Evolutionary conservation across 768 basidiomycete species (phyloP).

Genomic region (Termitomyces sp.): DNA sequence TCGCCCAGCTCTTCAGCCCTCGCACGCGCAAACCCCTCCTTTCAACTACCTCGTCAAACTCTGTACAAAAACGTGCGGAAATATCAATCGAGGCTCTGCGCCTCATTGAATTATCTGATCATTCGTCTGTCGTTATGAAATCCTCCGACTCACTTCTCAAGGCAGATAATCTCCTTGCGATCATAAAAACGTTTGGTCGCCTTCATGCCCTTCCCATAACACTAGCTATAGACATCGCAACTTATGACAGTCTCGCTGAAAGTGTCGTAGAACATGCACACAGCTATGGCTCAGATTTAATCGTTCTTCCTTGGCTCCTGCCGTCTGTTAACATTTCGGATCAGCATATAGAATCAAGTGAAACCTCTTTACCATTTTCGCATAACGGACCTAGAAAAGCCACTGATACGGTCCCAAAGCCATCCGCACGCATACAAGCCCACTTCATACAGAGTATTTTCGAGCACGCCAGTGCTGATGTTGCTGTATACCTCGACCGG

Average conservation of each 20-base stretch:
- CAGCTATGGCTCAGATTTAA: conserved; percentile 57
- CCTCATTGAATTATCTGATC: conserved; percentile 80
- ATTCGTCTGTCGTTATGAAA: conserved; percentile 83
- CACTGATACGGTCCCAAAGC: conserved; percentile 21
- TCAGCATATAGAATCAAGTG: background rate
- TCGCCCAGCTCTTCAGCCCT: conserved; percentile 74
- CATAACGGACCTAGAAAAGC: background rate
- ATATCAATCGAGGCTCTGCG: conserved; percentile 68
- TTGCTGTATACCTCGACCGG: conserved; percentile 79
- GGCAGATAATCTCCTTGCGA: conserved; percentile 65
- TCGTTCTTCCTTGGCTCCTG: conserved; percentile 79
- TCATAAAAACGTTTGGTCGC: conserved; percentile 73
- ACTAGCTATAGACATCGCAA: conserved; percentile 70
- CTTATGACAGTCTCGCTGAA: conserved; percentile 64
- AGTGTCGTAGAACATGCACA: conserved; percentile 66
- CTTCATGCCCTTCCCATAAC: conserved; percentile 62
- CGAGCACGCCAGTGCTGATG: conserved; percentile 60
- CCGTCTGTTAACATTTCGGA: conserved; percentile 16
- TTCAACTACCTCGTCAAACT: conserved; percentile 4
- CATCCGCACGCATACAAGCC: conserved; percentile 58
- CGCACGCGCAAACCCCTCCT: conserved; percentile 10
- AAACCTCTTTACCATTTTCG: background rate
- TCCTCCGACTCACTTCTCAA: conserved; percentile 58
- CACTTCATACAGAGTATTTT: conserved; percentile 83
- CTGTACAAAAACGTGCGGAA: conserved; percentile 12